Percentiles rank a stretch among this genome's conserved stretches.
These are phyloP conservation scores for Yamadazyma aaseri DNA, from an alignment of 1,139 yeast genomes.

Conservation along the genomic window DNA sequence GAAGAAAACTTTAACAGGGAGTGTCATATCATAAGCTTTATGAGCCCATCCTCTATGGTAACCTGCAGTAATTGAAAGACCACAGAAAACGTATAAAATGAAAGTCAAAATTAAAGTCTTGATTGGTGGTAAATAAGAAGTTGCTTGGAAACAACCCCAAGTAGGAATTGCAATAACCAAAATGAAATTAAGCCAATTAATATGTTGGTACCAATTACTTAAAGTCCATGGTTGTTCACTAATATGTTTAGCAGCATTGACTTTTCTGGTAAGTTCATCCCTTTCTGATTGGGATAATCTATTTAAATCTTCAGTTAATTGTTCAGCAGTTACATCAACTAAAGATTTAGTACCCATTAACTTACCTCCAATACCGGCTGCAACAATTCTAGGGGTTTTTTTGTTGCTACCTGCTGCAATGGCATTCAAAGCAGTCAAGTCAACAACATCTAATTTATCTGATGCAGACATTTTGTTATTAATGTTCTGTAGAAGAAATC, in stretches of 20 bases:
- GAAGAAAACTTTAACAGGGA: constrained; percentile 68
- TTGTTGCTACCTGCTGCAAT: constrained; percentile 87
- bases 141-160: constrained; percentile 56
- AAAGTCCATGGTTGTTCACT: constrained; percentile 91
- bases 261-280: constrained; percentile 44
- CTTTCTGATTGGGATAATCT: constrained; percentile 42
- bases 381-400: constrained; percentile 65
- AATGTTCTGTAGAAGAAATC: background rate
- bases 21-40: constrained; percentile 75
- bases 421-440: constrained; percentile 74
- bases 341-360: constrained; percentile 79
- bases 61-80: constrained; percentile 89
- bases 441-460: constrained; percentile 50
- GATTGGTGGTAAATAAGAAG: constrained; percentile 48
- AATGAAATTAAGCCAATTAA: constrained; percentile 91
- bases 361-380: constrained; percentile 73
- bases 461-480: constrained; percentile 3
- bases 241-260: constrained; percentile 55
- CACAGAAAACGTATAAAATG: constrained; percentile 65
- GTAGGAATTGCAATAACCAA: constrained; percentile 73
- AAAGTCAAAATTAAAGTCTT: constrained; percentile 65
- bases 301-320: constrained; percentile 53
- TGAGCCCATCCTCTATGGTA: constrained; percentile 79
- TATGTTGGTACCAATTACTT: constrained; percentile 79
- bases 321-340: constrained; percentile 65